These are phyloP conservation scores for Phialemoniopsis sp. DNA, from an alignment of 2,329 filamentous ascomycete genomes.

Conservation along the genomic window DNA sequence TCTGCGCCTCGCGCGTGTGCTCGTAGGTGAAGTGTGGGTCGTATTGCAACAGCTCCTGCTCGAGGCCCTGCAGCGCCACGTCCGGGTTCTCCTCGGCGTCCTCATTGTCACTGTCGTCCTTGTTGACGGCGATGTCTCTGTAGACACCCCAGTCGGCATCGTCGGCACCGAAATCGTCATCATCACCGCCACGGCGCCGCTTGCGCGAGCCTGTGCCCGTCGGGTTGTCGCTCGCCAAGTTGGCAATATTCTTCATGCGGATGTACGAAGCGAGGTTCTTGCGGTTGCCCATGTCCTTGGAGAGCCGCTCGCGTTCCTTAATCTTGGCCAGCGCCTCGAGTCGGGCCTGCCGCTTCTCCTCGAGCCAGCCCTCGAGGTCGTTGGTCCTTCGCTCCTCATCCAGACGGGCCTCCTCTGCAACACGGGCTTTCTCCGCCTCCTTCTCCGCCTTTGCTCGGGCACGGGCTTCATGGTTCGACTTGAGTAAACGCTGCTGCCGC, in stretches of 20 bases:
- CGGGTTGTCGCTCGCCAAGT: constrained; percentile 86
- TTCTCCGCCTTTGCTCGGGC: constrained; percentile 91
- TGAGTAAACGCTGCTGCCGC: constrained; percentile 85
- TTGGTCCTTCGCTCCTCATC: constrained; percentile 82
- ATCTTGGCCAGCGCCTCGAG: constrained; percentile 71
- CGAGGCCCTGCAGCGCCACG: constrained; percentile 68
- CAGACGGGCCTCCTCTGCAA: constrained; percentile 76
- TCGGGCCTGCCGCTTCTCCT: constrained; percentile 74
- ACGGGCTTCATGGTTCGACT: constrained; percentile 91
- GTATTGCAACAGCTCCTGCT: constrained; percentile 79
- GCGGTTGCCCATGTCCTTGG: constrained; percentile 91
- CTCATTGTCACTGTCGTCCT: constrained; percentile 75
- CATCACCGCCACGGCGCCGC: constrained; percentile 67
- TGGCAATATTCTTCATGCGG: constrained; percentile 97
- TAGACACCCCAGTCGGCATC: constrained; percentile 99
- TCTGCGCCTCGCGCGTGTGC: constrained; percentile 85
- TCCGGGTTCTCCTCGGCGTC: constrained; percentile 88
- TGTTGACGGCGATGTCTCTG: constrained; percentile 72
- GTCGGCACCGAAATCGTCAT: constrained; percentile 94
- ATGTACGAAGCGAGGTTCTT: constrained; percentile 96
- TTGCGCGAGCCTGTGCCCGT: constrained; percentile 31
- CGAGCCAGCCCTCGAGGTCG: constrained; percentile 82
- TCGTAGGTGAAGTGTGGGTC: constrained; percentile 90
- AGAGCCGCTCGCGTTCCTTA: constrained; percentile 88
- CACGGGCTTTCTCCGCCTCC: constrained; percentile 80